phyloP scores from a whole-genome alignment of 768 basidiomycete genomes.

The Coprinellus aureogranulatus region DNA sequence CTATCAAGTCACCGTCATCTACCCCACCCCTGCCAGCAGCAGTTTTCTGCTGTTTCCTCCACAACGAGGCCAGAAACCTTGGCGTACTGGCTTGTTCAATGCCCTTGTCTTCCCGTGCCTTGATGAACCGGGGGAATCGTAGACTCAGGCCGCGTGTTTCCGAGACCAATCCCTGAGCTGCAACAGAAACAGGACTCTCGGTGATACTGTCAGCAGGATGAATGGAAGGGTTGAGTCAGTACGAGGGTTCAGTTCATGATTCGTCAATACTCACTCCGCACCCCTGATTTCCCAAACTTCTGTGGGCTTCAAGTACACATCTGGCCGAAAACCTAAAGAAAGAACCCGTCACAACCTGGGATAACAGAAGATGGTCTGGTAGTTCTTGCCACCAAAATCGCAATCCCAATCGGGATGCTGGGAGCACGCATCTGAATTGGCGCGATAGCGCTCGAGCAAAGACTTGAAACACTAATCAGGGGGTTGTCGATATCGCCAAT shows the following conservation, averaged over 20 bases:
- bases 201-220: slow-evolving; percentile 56
- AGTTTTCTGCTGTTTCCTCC: slow-evolving; percentile 55
- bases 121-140: slow-evolving; percentile 86
- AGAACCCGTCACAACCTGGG: background rate
- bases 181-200: slow-evolving; percentile 80
- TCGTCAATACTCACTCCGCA: slow-evolving; percentile 56
- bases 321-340: slow-evolving; percentile 55
- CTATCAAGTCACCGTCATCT: slow-evolving; percentile 63
- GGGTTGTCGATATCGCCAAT: too few species aligned
- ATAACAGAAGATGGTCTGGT: background rate
- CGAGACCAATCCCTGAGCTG: slow-evolving; percentile 61
- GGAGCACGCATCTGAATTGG: slow-evolving; percentile 53
- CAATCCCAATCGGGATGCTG: slow-evolving; percentile 54
- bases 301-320: slow-evolving; percentile 66
- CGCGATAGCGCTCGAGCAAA: slow-evolving; percentile 51
- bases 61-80: slow-evolving; percentile 68
- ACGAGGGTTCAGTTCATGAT: background rate
- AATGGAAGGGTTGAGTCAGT: background rate
- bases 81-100: slow-evolving; percentile 72
- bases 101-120: slow-evolving; percentile 67
- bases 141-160: slow-evolving; percentile 67
- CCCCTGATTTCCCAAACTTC: slow-evolving; percentile 91
- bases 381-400: slow-evolving; percentile 56
- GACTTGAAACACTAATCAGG: background rate
- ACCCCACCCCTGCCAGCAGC: slow-evolving; percentile 28